Evolutionary conservation across 192 early-diverging fungal genomes (phyloP).

Genomic region (Linnemannia exigua): DNA sequence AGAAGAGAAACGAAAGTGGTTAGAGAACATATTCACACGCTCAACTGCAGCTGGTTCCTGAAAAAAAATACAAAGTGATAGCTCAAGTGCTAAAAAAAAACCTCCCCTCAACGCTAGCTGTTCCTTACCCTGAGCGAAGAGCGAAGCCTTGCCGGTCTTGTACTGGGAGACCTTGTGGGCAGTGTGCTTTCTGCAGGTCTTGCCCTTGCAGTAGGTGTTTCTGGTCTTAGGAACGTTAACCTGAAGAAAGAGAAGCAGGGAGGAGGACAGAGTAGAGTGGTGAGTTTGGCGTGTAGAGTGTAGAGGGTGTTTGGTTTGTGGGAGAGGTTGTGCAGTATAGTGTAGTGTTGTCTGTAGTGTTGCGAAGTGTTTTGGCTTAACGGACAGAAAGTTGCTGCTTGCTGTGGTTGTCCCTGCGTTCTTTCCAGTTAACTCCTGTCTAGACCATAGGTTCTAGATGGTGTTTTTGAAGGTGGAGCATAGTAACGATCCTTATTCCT

Average conservation of each 20-base stretch:
- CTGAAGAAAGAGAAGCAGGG: slow-evolving; percentile 56
- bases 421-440: not conserved
- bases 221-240: slow-evolving; percentile 99
- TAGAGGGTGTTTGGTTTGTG: not conserved
- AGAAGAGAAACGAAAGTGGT: not conserved
- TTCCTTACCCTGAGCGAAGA: slow-evolving; percentile 96
- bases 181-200: slow-evolving; percentile 98
- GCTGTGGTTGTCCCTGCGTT: not conserved
- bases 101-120: not conserved
- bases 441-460: not conserved
- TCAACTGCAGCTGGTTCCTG: not conserved
- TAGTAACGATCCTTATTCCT: not conserved
- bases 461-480: not conserved
- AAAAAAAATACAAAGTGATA: not conserved
- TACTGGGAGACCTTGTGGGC: slow-evolving; percentile 99
- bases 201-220: slow-evolving; percentile 99
- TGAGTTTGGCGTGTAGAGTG: not conserved
- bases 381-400: not conserved
- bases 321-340: not conserved
- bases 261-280: not conserved
- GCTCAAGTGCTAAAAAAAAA: not conserved
- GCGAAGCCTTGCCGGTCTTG: slow-evolving; percentile 99
- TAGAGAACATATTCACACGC: not conserved
- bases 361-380: not conserved
- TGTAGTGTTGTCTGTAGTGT: not conserved